Base-by-base conservation (phyloP, 495 filamentous ascomycete species). In the Penicillium alfredii region DNA sequence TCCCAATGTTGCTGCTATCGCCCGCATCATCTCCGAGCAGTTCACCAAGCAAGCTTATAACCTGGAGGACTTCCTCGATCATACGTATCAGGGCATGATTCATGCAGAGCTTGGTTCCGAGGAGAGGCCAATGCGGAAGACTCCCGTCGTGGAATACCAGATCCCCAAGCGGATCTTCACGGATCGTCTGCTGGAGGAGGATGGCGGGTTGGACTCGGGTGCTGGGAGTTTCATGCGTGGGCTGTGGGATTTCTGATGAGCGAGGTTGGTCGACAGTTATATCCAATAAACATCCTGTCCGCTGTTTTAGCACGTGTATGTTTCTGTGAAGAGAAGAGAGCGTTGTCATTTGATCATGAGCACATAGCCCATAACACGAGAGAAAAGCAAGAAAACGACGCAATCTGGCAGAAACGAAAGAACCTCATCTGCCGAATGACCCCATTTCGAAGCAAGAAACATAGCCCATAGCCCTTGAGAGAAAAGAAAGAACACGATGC, bases 31-130 rank as follows among this genome's bases (percentile, higher is more conserved):
- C 39, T 84, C 84, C 15, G 87, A 99, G 68, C 92, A 96, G 61
- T 99, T 97, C 61, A 97, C 89, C 3, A 99, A 97, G 68, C 82
- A 88, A 58, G 68, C 78, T 8, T 99, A 96, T 61, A 85, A 82
- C 44, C 51, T 94, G 11, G 93, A 99, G 51, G 93, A 99, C 50
- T 99, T 99, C 63, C 63, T 97, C 35, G 93, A 97, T 56, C 88
- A 96, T 61, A 88, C 84, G 4, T 97, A 97, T 61, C 77, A 72
- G 45, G 88, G 82, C 71, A 80, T 99, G 65, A 62, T 96, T 15
- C 80, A 85, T 33, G 78, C 80, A 3, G 92, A 97, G 55, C 70
- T 94, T 23, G 68, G 66, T 0, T 44, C 47, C 1, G 68, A 62
- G 17, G 69, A 75, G 23, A 90, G 86, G 60, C 78, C 84, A 27